Base-by-base conservation (phyloP, 2,329 filamentous ascomycete genomes). In the Xylariomycetidae sp. region DNA sequence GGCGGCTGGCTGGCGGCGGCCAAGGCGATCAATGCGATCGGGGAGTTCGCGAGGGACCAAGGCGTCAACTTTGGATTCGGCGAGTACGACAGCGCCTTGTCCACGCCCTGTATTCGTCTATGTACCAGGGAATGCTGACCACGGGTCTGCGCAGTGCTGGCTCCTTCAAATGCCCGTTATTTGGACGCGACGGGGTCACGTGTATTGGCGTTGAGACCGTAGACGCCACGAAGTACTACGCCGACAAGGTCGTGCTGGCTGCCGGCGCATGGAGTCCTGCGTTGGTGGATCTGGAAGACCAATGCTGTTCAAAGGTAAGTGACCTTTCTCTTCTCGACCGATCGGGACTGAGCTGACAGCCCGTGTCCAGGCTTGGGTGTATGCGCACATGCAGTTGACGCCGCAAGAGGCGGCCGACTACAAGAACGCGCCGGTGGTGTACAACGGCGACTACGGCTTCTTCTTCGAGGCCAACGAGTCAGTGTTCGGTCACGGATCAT, bases 391-490 rank as follows among this genome's bases (percentile, higher is more conserved):
- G 19, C 53, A 61, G 33, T 50, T 68, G 28, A 58, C 58, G 1
- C 54, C 59, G 1, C 40, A 60, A 25, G 65, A 68, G 46, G 56
- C 58, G 0, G 52, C 52, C 2, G 43, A 53, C n/a, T 68, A 65
- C 49, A 64, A 60, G 35, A 46, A 56, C 26, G 45, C 56, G 0
- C 65, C 65, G 0, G 64, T 68, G 0, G 52, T 70, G 1, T 69
- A 68, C 42, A 63, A 70, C 22, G 58, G 65, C 26, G 63, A 64
- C 5, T 51, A 61, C 19, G 67, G 67, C 1, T 70, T 70, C 51
- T 69, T 69, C 50, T 69, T 70, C 49, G 66, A 70, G 35, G 61
- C 63, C 2, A 60, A 62, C 31, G 61, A 63, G 49, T 56, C n/a
- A n/a, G n/a, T n/a, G n/a, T n/a, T n/a, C n/a, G n/a, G n/a, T n/a